Conservation (phyloP, 768 basidiomycete species). For the Pleurotus ostreatus region DNA sequence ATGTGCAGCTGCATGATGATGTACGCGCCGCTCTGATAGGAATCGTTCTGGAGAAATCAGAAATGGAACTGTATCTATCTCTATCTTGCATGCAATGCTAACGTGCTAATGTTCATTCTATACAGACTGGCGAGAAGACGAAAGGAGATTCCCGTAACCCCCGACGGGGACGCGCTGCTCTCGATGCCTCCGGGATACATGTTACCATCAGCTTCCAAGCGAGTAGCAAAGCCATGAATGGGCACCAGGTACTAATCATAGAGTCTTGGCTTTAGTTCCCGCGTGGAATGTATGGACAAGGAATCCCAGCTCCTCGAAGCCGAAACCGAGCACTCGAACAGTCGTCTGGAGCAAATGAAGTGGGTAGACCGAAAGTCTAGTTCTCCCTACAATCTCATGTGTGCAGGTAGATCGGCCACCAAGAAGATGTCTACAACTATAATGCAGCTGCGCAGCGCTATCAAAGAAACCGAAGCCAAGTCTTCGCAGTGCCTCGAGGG, state of each 20-base stretch:
- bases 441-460: conserved; percentile 19
- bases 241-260: background rate
- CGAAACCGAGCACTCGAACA: conserved; percentile 21
- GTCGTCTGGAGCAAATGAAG: conserved; percentile 26
- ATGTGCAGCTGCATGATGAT: background rate
- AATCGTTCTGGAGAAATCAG: background rate
- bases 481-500: conserved; percentile 19
- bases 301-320: conserved; percentile 25
- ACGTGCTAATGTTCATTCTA: too few relatives aligned
- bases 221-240: background rate
- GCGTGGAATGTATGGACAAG: conserved; percentile 17
- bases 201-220: conserved; percentile 1
- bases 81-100: background rate
- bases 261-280: conserved; percentile 12
- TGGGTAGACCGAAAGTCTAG: conserved; percentile 9
- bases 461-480: conserved; percentile 17
- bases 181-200: background rate
- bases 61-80: background rate
- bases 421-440: conserved; percentile 19
- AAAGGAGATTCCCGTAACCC: too few relatives aligned
- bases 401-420: conserved; percentile 12
- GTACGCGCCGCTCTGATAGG: background rate
- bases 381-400: background rate
- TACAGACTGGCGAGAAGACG: too few relatives aligned
- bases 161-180: too few relatives aligned